Evolutionary conservation across 495 filamentous ascomycete genomes (phyloP).

Genomic region (Articulospora tetracladia): DNA sequence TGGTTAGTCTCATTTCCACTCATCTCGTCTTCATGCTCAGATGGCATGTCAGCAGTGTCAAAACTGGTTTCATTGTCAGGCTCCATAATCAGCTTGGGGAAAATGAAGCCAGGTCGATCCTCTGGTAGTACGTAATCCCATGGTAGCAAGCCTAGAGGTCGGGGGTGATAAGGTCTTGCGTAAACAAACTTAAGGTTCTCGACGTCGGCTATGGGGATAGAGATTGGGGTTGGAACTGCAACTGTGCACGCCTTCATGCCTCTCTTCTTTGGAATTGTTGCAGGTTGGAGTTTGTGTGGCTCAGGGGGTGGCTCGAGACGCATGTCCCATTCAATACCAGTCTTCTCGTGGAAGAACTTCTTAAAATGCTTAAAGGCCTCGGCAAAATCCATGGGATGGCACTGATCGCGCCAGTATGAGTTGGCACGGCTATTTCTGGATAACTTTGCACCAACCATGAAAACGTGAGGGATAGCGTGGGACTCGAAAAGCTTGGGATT

Average conservation of each 20-base stretch:
- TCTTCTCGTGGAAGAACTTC: constrained; percentile 52
- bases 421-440: constrained; percentile 28
- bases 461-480: constrained; percentile 37
- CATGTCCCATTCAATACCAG: constrained; percentile 52
- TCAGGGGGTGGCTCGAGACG: constrained; percentile 25
- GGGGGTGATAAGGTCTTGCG: background rate
- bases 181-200: background rate
- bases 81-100: background rate
- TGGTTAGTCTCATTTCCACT: no score
- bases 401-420: constrained; percentile 23
- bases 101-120: background rate
- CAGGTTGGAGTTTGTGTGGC: background rate
- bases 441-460: constrained; percentile 36
- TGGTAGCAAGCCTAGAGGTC: background rate
- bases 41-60: background rate
- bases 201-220: background rate
- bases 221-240: no score
- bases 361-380: constrained; percentile 46
- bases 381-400: constrained; percentile 19
- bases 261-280: background rate
- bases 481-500: constrained; percentile 43
- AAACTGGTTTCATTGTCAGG: background rate
- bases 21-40: no score
- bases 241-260: no score
- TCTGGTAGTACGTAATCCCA: background rate